Conservation (phyloP, 2,329 filamentous ascomycete species). For the Fusarium sp. region DNA sequence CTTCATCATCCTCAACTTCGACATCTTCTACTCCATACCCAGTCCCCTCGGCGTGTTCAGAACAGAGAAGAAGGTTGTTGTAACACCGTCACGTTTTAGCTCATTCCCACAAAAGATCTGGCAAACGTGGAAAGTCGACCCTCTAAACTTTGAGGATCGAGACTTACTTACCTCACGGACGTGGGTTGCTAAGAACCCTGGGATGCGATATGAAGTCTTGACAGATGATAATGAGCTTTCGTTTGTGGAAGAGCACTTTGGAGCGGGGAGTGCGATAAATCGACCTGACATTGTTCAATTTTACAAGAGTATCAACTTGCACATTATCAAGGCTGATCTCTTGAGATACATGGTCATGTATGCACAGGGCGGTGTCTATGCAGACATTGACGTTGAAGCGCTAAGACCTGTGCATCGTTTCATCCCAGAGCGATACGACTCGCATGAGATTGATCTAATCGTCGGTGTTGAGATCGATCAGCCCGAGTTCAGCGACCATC, state of each 20-base stretch:
- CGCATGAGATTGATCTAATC: constrained; percentile 77
- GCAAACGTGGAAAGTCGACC: constrained; percentile 82
- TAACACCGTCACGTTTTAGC: constrained; percentile 42
- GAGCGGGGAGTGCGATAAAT: constrained; percentile 73
- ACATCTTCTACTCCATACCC: constrained; percentile 53
- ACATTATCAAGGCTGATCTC: constrained; percentile 75
- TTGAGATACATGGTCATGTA: constrained; percentile 79
- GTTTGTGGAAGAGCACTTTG: constrained; percentile 78
- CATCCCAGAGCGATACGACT: constrained; percentile 67
- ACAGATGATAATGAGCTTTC: constrained; percentile 76
- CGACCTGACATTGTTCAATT: constrained; percentile 74
- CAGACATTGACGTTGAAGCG: constrained; percentile 61
- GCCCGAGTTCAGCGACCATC: constrained; percentile 72
- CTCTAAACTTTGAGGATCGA: constrained; percentile 74
- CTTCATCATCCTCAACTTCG: constrained; percentile 62
- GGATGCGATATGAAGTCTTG: constrained; percentile 75
- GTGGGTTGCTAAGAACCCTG: constrained; percentile 76
- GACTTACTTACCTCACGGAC: constrained; percentile 72
- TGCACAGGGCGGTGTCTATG: constrained; percentile 81
- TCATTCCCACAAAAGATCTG: constrained; percentile 77
- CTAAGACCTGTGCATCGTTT: constrained; percentile 54
- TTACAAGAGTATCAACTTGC: constrained; percentile 70
- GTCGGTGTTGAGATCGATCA: constrained; percentile 79
- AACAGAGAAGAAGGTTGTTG: constrained; percentile 21
- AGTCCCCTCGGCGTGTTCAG: constrained; percentile 40